Conservation (phyloP, 2,329 filamentous ascomycete species). For the Microcera coccophila region DNA sequence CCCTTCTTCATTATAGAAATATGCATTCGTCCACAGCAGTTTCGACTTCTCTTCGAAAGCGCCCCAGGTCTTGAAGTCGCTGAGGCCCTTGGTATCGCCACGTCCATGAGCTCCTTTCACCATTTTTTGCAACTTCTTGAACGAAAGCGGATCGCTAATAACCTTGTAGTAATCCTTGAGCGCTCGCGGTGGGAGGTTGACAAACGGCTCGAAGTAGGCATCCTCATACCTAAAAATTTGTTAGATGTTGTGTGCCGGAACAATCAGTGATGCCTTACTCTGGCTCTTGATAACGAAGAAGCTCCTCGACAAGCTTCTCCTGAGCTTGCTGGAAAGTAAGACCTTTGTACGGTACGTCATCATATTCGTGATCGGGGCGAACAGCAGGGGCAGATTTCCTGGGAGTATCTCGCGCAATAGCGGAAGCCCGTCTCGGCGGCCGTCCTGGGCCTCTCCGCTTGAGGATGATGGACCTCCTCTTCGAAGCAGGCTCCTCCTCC, state of each 20-base stretch:
- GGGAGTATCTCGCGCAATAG: constrained; percentile 31
- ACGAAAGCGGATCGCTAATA: constrained; percentile 74
- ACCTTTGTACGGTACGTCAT: constrained; percentile 61
- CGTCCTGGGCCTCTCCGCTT: constrained; percentile 36
- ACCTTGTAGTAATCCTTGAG: constrained; percentile 84
- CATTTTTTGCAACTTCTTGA: constrained; percentile 73
- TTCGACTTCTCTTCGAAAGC: constrained; percentile 75
- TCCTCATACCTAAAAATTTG: constrained; percentile 59
- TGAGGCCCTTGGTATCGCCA: constrained; percentile 57
- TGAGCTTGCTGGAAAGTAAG: constrained; percentile 80
- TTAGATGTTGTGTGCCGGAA: not conserved
- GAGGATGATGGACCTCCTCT: constrained; percentile 38
- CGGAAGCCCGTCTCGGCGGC: constrained; percentile 32
- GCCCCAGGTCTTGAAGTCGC: constrained; percentile 77
- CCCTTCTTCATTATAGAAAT: constrained; percentile 86
- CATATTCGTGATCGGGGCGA: constrained; percentile 51
- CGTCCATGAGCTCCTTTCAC: constrained; percentile 70
- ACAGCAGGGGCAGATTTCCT: constrained; percentile 36
- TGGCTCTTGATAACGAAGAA: constrained; percentile 65
- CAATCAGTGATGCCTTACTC: constrained; percentile 44
- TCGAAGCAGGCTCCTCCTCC: constrained; percentile 29
- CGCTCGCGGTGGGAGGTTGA: constrained; percentile 70
- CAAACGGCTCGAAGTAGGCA: constrained; percentile 67
- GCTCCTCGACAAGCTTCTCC: constrained; percentile 75
- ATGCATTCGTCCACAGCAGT: constrained; percentile 83